These are phyloP conservation scores for Tulasnella sp. DNA, from an alignment of 768 basidiomycete genomes.

Conservation along the genomic window DNA sequence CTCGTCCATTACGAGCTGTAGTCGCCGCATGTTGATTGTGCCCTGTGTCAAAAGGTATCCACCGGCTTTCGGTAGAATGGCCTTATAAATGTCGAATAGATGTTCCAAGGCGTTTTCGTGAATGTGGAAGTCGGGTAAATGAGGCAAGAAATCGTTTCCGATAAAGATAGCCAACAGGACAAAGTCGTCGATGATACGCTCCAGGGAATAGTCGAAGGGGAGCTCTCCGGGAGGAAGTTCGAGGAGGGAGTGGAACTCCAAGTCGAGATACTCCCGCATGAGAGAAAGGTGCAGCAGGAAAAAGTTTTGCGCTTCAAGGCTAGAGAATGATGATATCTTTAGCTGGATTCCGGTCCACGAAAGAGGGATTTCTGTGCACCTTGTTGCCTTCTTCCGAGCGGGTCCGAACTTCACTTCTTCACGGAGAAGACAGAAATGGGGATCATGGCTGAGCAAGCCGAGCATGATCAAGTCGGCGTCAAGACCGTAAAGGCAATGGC, in stretches of 20 bases:
- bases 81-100: slow-evolving; percentile 93
- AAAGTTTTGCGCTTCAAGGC: slow-evolving; percentile 75
- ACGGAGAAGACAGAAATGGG: slow-evolving; percentile 92
- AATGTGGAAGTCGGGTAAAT: slow-evolving; percentile 93
- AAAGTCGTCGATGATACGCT: slow-evolving; percentile 96
- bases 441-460: slow-evolving; percentile 92
- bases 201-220: slow-evolving; percentile 77
- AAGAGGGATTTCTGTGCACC: slow-evolving; percentile 30
- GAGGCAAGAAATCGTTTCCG: slow-evolving; percentile 95
- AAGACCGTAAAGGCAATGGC: slow-evolving; percentile 96
- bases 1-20: slow-evolving; percentile 82
- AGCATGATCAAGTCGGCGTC: slow-evolving; percentile 99
- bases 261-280: slow-evolving; percentile 92
- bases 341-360: background rate
- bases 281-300: slow-evolving; percentile 90
- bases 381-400: slow-evolving; percentile 52
- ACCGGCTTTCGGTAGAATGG: slow-evolving; percentile 60
- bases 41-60: slow-evolving; percentile 93
- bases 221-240: slow-evolving; percentile 42
- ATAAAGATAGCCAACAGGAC: slow-evolving; percentile 93
- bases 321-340: slow-evolving; percentile 15
- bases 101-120: slow-evolving; percentile 92
- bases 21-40: slow-evolving; percentile 61
- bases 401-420: slow-evolving; percentile 99
- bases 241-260: slow-evolving; percentile 63